Base-by-base conservation (phyloP, 495 filamentous ascomycete genomes). In the Aspergillus cavernicola region DNA sequence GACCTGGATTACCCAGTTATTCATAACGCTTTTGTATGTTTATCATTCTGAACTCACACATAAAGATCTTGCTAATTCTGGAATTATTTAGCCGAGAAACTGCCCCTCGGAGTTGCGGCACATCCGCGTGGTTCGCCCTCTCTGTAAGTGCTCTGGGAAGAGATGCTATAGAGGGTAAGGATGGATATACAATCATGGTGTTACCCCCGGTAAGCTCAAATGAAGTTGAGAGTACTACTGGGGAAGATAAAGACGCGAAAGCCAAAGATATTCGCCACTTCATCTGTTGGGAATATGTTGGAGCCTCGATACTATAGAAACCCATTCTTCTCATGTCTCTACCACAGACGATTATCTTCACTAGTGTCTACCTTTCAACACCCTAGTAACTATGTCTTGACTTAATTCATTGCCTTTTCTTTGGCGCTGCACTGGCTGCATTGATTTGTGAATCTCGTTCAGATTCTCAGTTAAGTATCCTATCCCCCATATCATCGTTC, bases 141-240 rank as follows among this genome's bases (percentile, higher is more conserved):
- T 68, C 68, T 20, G 62, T 63, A 6, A 62, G 58, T 29, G 59
- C 71, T 6, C 55, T 75, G 9, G 67, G 63, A 12, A 74, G 61
- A 52, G 62, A 65, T 16, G 69, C 66, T 1, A 63, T 74, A 6
- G 69, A 79, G 38, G 68, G 67, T 31, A 69, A 59, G 38, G 70
- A 78, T 60, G 73, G 76, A 1, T 80, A 72, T 44, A 72, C 68
- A n/a, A 61, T 79, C 15, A 48, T 75, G 43, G 62, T 53, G n/a
- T 42, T 70, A 32, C 58, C 62, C 1, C 24, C 45, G 23, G n/a
- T 15, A 5, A 37, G 33, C 9, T 23, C n/a, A 26, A 4, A 24
- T 2, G 23, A 12, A 4, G 38, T 13, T 18, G 37, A 42, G 28
- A 38, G 50, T 20, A 50, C 33, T 50, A 18, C 10, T 18, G 15